Evolutionary conservation across 305 asterid species (phyloP).

Genomic region (Withania somnifera): DNA sequence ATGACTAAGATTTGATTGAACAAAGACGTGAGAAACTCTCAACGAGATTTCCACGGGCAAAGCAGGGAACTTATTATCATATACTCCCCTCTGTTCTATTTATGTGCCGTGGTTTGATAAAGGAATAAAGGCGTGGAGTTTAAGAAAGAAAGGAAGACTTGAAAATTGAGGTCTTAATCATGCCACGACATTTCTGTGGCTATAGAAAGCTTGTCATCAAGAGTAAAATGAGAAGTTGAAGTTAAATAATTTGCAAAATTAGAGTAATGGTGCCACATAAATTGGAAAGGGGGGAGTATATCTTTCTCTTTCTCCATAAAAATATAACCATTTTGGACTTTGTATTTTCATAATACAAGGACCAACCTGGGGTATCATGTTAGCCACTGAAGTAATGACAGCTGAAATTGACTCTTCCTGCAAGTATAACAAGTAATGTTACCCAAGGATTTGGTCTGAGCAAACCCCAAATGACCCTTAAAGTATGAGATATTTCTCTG

Average conservation of each 20-base stretch:
- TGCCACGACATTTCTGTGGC: neutral
- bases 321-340: neutral
- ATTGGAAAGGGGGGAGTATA: neutral
- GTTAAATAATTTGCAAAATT: neutral
- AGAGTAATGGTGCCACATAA: slow-evolving; percentile 10
- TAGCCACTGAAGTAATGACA: slow-evolving; percentile 82
- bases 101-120: neutral
- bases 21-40: neutral
- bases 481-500: neutral
- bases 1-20: neutral
- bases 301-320: neutral
- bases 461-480: neutral
- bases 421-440: slow-evolving; percentile 15
- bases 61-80: neutral
- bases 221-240: neutral
- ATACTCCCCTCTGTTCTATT: neutral
- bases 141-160: neutral
- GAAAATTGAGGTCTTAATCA: neutral
- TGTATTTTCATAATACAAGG: neutral
- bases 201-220: neutral
- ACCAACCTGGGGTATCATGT: slow-evolving; percentile 94
- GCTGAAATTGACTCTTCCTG: slow-evolving; percentile 96
- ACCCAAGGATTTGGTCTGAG: neutral
- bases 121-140: neutral
- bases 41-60: neutral